Base-by-base conservation (phyloP, 208 protist species). In the Crithidia brevicula region DNA sequence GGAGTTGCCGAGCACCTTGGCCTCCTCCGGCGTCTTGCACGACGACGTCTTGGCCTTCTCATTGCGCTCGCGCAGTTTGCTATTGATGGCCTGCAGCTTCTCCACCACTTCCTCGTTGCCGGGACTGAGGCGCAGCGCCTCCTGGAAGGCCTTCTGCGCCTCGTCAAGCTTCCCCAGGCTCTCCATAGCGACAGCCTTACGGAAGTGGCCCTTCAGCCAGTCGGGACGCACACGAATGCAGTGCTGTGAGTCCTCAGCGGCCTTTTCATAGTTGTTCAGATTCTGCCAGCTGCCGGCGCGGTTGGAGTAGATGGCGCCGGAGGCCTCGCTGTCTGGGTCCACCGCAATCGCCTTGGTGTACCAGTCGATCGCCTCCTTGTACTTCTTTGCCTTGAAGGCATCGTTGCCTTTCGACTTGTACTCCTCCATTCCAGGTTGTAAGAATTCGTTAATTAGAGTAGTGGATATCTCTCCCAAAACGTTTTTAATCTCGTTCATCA, bases 121-220 rank as follows among this genome's bases (percentile, higher is more conserved):
- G 5, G 89, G 81, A 27, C 94, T 91, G 28, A 82, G 46, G 20
- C 83, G 81, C n/a, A 96, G 72, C 18, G 94, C 90, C 28, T 89
- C 70, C 61, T 93, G 68, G 68, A 93, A 95, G 15, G 88, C 70
- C 54, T 86, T 93, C 59, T 85, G 79, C 20, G 94, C 91, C 54
- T 97, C 90, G 69, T 96, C 89, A 42, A 86, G 79, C 27, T 78
- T 77, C 51, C 74, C 71, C 72, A 96, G 67, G 57, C 71, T 71
- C 71, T 94, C 69, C 53, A 96, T 80, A 4, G 94, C 89, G 0
- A 89, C 50, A 38, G 82, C 94, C 63, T 96, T 96, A 62, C 94
- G 77, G 65, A 94, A 98, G 74, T 94, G 77, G 30, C 94, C 94
- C 73, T 98, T 98, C 13, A 98, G 72, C 94, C 94, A 98, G 58